Base-by-base conservation (phyloP, 1,284 basidiomycete species). In the Stygiomarasmius scandens region DNA sequence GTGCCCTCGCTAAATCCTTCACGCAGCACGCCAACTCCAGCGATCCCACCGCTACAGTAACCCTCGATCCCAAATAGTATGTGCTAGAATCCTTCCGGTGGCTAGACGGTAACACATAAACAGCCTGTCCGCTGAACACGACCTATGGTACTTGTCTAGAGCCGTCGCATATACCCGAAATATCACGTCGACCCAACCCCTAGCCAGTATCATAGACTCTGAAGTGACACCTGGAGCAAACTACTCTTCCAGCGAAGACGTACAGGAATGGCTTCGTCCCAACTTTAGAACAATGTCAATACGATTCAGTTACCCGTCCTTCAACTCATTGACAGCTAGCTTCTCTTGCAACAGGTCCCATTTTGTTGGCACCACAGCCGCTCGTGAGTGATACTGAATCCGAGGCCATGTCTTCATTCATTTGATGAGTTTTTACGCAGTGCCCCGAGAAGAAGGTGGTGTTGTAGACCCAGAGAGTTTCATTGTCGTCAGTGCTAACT, bases 251-350 rank as follows among this genome's bases (percentile, higher is more conserved):
- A 10, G 20, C 6, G 43, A 54, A 22, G 29, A 34, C 29, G 16
- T 54, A 3, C 36, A 54, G 19, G 41, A 54, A 27, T 54, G 52
- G 52, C n/a, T 54, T 6, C 24, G 46, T 41, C 52, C 52, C 14
- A 54, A 54, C 29, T 54, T 54, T 32, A 54, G 24, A 23, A 54
- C 52, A 12, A 52, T 52, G 50, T 50, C 20, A 16, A 27, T 50
- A 14, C 27, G 16, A n/a, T 5, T 3, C n/a, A n/a, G n/a, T n/a
- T n/a, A n/a, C n/a, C n/a, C n/a, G n/a, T n/a, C n/a, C n/a, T 32
- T 12, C 29, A 12, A 32, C 29, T 32, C 12, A 12, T 12, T 32
- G 29, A 32, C 29, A 12, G 5, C 29, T 32, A 12, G 5, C 29
- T 32, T 32, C 12, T 12, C 5, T 32, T 32, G 12, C 29, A 5